These are phyloP conservation scores for Rhizopogon vesiculosus DNA, from an alignment of 768 basidiomycete genomes.

Conservation along the genomic window DNA sequence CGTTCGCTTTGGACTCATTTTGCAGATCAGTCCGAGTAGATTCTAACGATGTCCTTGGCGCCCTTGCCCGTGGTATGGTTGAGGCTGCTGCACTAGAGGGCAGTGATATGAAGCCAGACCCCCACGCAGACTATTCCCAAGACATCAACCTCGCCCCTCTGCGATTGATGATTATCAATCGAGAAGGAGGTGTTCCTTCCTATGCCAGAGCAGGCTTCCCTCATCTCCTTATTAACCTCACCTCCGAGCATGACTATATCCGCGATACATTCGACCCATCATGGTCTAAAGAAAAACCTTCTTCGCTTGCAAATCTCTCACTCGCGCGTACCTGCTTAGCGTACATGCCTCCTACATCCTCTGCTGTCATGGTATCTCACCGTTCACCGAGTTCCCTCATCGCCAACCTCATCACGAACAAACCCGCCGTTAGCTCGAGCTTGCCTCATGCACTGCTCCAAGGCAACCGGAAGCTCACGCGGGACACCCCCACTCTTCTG, in stretches of 20 bases:
- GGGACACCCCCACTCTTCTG: slow-evolving; percentile 89
- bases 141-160: slow-evolving; percentile 87
- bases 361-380: slow-evolving; percentile 96
- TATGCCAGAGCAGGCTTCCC: slow-evolving; percentile 94
- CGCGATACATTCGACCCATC: slow-evolving; percentile 72
- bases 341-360: slow-evolving; percentile 91
- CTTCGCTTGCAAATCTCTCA: slow-evolving; percentile 79
- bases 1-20: slow-evolving; percentile 88
- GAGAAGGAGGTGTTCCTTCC: slow-evolving; percentile 94
- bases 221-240: slow-evolving; percentile 92
- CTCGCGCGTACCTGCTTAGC: slow-evolving; percentile 82
- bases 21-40: slow-evolving; percentile 83
- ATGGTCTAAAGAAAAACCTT: slow-evolving; percentile 79
- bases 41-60: slow-evolving; percentile 84
- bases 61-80: slow-evolving; percentile 82
- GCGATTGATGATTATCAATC: slow-evolving; percentile 95
- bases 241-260: slow-evolving; percentile 83
- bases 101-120: slow-evolving; percentile 28
- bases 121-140: slow-evolving; percentile 36
- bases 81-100: slow-evolving; percentile 48
- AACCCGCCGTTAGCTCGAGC: slow-evolving; percentile 92
- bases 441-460: slow-evolving; percentile 91
- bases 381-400: slow-evolving; percentile 94
- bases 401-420: slow-evolving; percentile 96
- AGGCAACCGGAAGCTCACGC: slow-evolving; percentile 78